phyloP scores from a whole-genome alignment of 2,329 filamentous ascomycete species.

The Cladosporium sp. region DNA sequence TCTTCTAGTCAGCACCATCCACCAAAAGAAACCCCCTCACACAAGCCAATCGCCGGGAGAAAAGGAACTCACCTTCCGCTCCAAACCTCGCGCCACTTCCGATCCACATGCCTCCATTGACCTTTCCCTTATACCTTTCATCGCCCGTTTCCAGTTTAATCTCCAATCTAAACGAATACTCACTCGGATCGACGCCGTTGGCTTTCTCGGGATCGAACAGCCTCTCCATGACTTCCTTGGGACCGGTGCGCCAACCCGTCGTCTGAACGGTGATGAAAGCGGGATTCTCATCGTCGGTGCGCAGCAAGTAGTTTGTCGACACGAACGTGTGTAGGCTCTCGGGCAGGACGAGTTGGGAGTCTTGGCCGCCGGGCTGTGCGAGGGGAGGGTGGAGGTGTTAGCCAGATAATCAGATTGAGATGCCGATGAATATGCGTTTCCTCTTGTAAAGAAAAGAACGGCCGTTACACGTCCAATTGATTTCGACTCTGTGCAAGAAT shows the following conservation, averaged over 20 bases:
- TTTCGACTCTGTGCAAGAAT: no score
- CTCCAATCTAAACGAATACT: slow-evolving; percentile 16
- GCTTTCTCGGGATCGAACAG: slow-evolving; percentile 17
- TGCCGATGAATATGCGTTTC: no score
- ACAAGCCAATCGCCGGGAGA: no score
- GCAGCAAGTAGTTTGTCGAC: slow-evolving; percentile 17
- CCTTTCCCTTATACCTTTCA: slow-evolving; percentile 12
- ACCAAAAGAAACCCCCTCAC: no score
- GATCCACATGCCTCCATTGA: slow-evolving; percentile 19
- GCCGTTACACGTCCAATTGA: no score
- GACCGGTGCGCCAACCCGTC: slow-evolving; percentile 18
- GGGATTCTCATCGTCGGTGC: slow-evolving; percentile 14
- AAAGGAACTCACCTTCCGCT: slow-evolving; percentile 15
- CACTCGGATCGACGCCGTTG: slow-evolving; percentile 16
- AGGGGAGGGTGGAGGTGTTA: no score
- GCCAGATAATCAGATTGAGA: no score
- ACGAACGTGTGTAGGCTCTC: slow-evolving; percentile 15
- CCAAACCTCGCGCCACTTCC: slow-evolving; percentile 17
- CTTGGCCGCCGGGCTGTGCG: slow-evolving; percentile 18
- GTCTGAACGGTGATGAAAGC: slow-evolving; percentile 20
- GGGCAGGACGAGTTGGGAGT: slow-evolving; percentile 17
- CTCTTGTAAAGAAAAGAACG: no score
- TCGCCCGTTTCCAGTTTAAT: slow-evolving; percentile 20
- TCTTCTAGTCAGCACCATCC: neutral
- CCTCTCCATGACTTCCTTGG: slow-evolving; percentile 16